Evolutionary conservation across 2,329 filamentous ascomycete genomes (phyloP).

Genomic region (Botrytis cinerea): DNA sequence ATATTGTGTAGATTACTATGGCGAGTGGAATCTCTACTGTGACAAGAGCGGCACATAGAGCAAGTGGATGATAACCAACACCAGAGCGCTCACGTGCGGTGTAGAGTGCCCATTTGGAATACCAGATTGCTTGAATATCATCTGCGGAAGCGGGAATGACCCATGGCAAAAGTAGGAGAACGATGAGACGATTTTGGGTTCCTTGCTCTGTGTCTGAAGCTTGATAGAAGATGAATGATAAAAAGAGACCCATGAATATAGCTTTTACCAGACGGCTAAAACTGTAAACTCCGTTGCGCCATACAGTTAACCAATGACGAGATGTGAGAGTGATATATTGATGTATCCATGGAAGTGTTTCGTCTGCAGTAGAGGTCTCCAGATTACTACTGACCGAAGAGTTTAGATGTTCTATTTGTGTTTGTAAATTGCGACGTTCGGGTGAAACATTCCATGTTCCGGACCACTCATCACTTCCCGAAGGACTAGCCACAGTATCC

Average conservation of each 20-base stretch:
- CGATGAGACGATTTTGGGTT: background rate
- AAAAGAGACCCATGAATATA: background rate
- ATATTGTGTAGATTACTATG: background rate
- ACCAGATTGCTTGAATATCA: background rate
- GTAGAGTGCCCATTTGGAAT: constrained; percentile 1
- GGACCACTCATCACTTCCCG: background rate
- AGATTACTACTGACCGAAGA: background rate
- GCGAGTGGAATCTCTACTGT: background rate
- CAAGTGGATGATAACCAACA: background rate
- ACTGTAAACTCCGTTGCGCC: background rate
- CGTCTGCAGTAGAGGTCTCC: background rate
- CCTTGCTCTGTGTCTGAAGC: background rate
- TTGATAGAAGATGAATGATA: background rate
- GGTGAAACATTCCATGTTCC: background rate
- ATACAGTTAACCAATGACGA: background rate
- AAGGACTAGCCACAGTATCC: background rate
- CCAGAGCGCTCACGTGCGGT: background rate
- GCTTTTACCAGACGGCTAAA: background rate
- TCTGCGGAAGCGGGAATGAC: background rate
- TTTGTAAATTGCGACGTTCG: background rate
- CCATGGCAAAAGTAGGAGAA: background rate
- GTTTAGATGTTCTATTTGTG: background rate
- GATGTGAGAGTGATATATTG: background rate
- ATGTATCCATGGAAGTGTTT: background rate
- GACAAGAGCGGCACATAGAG: background rate